These are phyloP conservation scores for Russula compacta DNA, from an alignment of 768 basidiomycete species.

Conservation along the genomic window DNA sequence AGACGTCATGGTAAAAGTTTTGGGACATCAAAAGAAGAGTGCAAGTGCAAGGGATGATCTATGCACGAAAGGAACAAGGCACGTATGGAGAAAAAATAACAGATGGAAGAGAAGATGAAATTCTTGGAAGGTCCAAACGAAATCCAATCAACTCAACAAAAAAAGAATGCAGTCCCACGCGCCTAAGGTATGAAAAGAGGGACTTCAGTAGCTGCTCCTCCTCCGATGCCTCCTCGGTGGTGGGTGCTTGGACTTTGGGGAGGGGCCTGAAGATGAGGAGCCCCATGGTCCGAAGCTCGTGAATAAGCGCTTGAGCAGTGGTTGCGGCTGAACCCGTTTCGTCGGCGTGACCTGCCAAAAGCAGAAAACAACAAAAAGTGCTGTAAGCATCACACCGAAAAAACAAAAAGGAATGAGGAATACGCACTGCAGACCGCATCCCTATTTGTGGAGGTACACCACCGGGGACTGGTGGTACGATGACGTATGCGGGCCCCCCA, in stretches of 20 bases:
- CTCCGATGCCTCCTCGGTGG: constrained; percentile 6
- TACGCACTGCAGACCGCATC: constrained; percentile 11
- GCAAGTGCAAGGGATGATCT: neutral
- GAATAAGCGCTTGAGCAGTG: constrained; percentile 17
- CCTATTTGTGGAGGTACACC: constrained; percentile 1
- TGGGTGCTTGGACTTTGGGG: constrained; percentile 8
- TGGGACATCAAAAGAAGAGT: neutral
- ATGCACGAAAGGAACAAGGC: neutral
- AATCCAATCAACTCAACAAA: neutral
- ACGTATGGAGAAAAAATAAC: neutral
- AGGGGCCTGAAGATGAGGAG: constrained; percentile 4
- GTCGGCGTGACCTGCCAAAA: constrained; percentile 1
- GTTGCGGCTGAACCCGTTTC: constrained; percentile 12
- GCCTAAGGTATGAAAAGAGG: neutral
- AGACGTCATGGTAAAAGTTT: constrained; percentile 3
- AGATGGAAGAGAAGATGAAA: constrained; percentile 1
- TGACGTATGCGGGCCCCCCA: constrained; percentile 13
- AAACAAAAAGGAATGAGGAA: neutral
- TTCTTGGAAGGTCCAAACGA: neutral
- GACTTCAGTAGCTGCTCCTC: constrained; percentile 7
- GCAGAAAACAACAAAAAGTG: neutral
- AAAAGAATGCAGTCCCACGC: neutral
- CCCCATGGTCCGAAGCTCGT: constrained; percentile 14
- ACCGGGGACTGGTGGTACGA: constrained; percentile 1
- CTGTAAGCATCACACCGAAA: constrained; percentile 1